phyloP scores from a whole-genome alignment of 1,284 basidiomycete genomes.

The Austroboletus novae-zelandiae region DNA sequence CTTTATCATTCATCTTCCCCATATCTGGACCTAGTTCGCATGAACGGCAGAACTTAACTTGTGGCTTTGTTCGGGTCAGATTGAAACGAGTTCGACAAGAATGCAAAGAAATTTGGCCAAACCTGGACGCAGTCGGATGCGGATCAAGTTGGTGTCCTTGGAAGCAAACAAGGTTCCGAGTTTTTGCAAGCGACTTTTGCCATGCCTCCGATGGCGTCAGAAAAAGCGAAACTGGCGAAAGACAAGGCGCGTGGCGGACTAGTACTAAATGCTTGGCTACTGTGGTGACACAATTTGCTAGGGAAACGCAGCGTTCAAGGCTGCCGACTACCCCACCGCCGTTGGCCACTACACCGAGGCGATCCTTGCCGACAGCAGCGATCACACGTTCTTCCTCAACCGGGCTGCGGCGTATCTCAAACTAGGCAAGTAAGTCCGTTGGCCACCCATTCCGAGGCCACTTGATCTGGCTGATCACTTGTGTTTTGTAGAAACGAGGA shows the following conservation, averaged over 20 bases:
- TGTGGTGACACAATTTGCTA: conserved; percentile 24
- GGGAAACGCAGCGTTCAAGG: conserved; percentile 62
- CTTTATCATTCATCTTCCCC: conserved; percentile 10
- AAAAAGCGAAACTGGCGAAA: conserved; percentile 33
- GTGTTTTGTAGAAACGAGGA: conserved; percentile 55
- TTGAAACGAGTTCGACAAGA: neutral
- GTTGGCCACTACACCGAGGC: conserved; percentile 74
- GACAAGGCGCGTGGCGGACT: conserved; percentile 21
- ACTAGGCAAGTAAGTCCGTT: conserved; percentile 72
- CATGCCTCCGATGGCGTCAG: conserved; percentile 30
- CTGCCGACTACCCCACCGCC: conserved; percentile 49
- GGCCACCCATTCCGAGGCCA: conserved; percentile 2
- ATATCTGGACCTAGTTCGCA: conserved; percentile 5
- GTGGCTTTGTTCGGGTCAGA: neutral
- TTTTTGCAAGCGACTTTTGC: too few species aligned
- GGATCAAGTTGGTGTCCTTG: too few species aligned
- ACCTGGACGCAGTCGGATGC: too few species aligned
- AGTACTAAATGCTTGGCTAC: neutral
- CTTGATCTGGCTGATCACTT: conserved; percentile 4
- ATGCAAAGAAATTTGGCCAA: too few species aligned
- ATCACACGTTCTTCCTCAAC: conserved; percentile 72
- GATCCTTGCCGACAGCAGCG: conserved; percentile 59
- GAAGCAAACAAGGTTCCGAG: too few species aligned
- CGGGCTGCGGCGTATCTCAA: conserved; percentile 82
- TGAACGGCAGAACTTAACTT: neutral